Conservation (phyloP, 805 yeast species). For the Cyberlindnera mrakii region DNA sequence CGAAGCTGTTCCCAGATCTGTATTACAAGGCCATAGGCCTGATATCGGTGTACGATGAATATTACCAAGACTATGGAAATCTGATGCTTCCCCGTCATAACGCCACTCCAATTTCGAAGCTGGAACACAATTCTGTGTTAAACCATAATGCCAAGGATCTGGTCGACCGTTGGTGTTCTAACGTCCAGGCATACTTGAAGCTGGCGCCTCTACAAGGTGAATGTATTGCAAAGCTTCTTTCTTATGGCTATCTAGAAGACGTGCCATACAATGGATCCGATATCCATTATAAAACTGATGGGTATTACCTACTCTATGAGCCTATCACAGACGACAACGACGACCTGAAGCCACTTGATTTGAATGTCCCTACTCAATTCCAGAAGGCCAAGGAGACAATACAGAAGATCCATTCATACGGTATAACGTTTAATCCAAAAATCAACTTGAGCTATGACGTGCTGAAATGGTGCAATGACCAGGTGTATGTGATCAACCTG, state of each 20-base stretch:
- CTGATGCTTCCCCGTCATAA: not conserved
- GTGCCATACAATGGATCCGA: conserved; percentile 11
- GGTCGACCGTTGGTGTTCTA: conserved; percentile 17
- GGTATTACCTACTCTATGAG: conserved; percentile 21
- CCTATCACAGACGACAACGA: conserved; percentile 14
- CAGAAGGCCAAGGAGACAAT: conserved; percentile 12
- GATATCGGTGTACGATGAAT: conserved; percentile 23
- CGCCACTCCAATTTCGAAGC: not conserved
- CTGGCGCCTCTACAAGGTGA: conserved; percentile 19
- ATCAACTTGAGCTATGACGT: conserved; percentile 11
- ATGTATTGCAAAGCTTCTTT: conserved; percentile 17
- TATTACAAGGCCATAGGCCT: conserved; percentile 5
- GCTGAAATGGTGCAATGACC: conserved; percentile 14
- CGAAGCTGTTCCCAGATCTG: conserved; percentile 13
- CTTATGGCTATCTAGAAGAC: conserved; percentile 24
- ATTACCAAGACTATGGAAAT: conserved; percentile 13
- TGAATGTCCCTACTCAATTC: conserved; percentile 7
- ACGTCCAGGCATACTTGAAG: conserved; percentile 17
- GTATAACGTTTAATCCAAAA: conserved; percentile 19
- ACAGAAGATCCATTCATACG: conserved; percentile 14
- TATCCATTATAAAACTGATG: conserved; percentile 22
- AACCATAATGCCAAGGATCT: conserved; percentile 9
- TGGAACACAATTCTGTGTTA: not conserved
- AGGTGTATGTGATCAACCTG: conserved; percentile 18
- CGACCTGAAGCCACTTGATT: conserved; percentile 13